phyloP scores from a whole-genome alignment of 768 basidiomycete genomes.

The Kwoniella sp. region DNA sequence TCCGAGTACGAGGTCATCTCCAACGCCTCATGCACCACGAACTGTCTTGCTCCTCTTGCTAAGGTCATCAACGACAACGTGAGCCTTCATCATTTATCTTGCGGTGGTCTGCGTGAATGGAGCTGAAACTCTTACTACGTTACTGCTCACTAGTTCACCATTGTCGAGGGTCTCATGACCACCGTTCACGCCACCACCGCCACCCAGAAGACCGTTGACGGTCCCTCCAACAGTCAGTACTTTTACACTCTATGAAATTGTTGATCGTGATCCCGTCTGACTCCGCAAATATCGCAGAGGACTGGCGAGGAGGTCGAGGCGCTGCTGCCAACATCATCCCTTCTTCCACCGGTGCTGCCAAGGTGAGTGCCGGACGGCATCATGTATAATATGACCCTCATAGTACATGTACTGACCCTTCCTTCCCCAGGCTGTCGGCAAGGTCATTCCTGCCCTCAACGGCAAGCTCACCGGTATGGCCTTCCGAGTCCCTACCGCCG shows the following conservation, averaged over 20 bases:
- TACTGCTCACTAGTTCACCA: constrained; percentile 72
- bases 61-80: constrained; percentile 94
- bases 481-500: constrained; percentile 95
- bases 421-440: constrained; percentile 73
- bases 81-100: constrained; percentile 19
- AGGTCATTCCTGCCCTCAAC: constrained; percentile 93
- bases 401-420: background rate
- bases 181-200: constrained; percentile 97
- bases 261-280: background rate
- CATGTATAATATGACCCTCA: background rate
- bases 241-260: background rate
- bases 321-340: constrained; percentile 99
- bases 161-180: constrained; percentile 97
- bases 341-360: constrained; percentile 97
- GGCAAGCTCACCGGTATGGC: constrained; percentile 95
- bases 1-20: constrained; percentile 86
- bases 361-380: too few species aligned
- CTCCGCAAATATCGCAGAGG: constrained; percentile 34
- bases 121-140: too few species aligned
- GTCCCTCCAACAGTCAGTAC: constrained; percentile 67
- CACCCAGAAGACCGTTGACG: constrained; percentile 72
- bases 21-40: constrained; percentile 99
- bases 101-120: too few species aligned
- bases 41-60: constrained; percentile 98
- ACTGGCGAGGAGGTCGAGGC: constrained; percentile 65